Evolutionary conservation across 805 yeast genomes (phyloP), one percentile per base, ranked within the genome.

Genomic region (Wickerhamiella vanderwaltii): DNA sequence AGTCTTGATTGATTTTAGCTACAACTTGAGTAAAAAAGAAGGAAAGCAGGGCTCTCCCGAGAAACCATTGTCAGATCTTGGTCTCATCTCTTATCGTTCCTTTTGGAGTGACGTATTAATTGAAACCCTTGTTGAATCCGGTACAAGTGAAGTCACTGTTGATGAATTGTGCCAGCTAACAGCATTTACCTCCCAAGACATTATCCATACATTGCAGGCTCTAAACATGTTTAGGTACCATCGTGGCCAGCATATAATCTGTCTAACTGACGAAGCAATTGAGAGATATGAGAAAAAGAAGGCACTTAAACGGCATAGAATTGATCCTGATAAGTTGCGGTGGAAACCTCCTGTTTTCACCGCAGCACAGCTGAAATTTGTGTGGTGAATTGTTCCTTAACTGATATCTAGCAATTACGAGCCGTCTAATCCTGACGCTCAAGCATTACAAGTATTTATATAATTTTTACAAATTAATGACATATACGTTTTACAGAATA

Each of bases 281-380:
- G 75, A 73, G 40, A 72, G 79, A 54, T 83, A 86, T 55, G 87
- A 87, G 17, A 77, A 75, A 55, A 53, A 65, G 46, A 73, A 73
- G 57, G 76, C 73, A 44, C 82, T 80, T 64, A 77, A 80, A 55
- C 74, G 78, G 52, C 88, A 84, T 53, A 69, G 73, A 41, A 70
- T 91, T 43, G 86, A 80, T 52, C 79, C 95, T 0, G 62, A 66
- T 1, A 73, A 72, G 53, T 67, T 91, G 44, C 66, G 69, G 13
- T 91, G 99, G 99, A 82, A 79, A 49, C 97, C 98, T 6, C 98
- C 98, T 0, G 80, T 83, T 3, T 63, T 80, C 58, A 88, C 96
- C 3, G 95, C 96, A 18, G 87, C 94, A 41, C 97, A 91, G 66
- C 66, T 91, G 54, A 69, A 96, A 53, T 91, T 91, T 62, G 96